These are phyloP conservation scores for Pisolithus orientalis DNA, from an alignment of 768 basidiomycete species.

Conservation along the genomic window DNA sequence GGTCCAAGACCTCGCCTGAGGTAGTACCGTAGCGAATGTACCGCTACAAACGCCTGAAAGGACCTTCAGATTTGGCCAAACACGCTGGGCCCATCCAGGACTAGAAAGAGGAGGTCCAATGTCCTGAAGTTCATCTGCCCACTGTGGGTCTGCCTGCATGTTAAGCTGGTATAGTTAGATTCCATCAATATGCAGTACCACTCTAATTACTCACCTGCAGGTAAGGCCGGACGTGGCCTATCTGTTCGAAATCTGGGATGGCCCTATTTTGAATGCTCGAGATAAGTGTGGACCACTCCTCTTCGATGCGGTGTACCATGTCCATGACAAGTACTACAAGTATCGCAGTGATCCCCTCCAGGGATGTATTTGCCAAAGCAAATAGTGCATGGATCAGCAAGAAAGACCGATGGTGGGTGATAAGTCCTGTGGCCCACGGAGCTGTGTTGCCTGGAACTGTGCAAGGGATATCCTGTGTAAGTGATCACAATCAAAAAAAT, in stretches of 20 bases:
- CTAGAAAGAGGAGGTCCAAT: background rate
- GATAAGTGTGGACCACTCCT: slow-evolving; percentile 7
- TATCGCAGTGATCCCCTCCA: slow-evolving; percentile 4
- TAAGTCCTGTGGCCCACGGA: slow-evolving; percentile 6
- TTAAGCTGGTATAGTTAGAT: background rate
- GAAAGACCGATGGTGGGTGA: slow-evolving; percentile 9
- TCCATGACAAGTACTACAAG: slow-evolving; percentile 8
- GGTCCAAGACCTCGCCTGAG: slow-evolving; percentile 9
- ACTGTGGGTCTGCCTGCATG: slow-evolving; percentile 3
- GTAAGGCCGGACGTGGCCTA: slow-evolving; percentile 3
- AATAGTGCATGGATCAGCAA: slow-evolving; percentile 14
- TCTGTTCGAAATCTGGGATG: slow-evolving; percentile 10
- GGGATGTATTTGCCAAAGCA: slow-evolving; percentile 4
- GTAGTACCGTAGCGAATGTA: background rate
- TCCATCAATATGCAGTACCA: background rate
- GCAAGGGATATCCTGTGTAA: background rate
- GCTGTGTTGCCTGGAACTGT: slow-evolving; percentile 1
- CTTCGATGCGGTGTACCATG: slow-evolving; percentile 4
- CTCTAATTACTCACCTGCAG: slow-evolving; percentile 4
- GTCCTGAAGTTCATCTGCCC: slow-evolving; percentile 2
- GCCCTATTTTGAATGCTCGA: slow-evolving; percentile 5
- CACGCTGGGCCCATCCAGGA: background rate
- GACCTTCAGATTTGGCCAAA: slow-evolving; percentile 4
- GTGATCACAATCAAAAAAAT: slow-evolving; percentile 8
- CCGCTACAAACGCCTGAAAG: slow-evolving; percentile 3